Evolutionary conservation across 495 filamentous ascomycete species (phyloP).

Genomic region (Aspergillus baeticus): DNA sequence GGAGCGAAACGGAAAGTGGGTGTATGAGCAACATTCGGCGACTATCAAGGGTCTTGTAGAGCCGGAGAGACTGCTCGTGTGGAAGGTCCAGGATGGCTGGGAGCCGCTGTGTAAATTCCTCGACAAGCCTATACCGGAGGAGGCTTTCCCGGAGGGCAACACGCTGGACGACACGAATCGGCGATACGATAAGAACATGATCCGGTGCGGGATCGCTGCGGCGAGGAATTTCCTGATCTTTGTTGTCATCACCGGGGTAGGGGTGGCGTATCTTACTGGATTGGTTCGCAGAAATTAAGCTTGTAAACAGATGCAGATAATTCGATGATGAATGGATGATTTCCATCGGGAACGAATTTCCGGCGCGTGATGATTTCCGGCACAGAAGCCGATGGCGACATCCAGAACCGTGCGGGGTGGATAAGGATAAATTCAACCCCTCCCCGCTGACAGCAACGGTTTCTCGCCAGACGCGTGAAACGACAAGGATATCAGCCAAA

Average conservation of each 20-base stretch:
- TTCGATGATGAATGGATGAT: neutral
- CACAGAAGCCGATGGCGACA: conserved; percentile 4
- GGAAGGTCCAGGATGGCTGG: conserved; percentile 55
- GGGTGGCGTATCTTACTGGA: too few relatives aligned
- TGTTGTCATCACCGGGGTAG: neutral
- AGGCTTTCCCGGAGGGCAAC: conserved; percentile 8
- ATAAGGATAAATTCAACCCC: neutral
- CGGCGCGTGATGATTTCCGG: neutral
- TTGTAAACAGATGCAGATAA: neutral
- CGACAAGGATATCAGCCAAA: conserved; percentile 3
- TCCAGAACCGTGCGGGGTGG: conserved; percentile 1
- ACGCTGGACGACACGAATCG: conserved; percentile 3
- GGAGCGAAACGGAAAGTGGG: conserved; percentile 22
- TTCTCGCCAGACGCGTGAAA: neutral
- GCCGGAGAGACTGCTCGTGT: conserved; percentile 50
- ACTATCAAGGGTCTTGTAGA: conserved; percentile 29
- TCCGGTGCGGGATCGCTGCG: neutral
- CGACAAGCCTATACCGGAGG: neutral
- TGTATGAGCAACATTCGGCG: conserved; percentile 28
- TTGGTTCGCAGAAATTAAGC: too few relatives aligned
- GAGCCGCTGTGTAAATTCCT: conserved; percentile 47
- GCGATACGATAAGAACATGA: conserved; percentile 7
- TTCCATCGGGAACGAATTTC: conserved; percentile 10
- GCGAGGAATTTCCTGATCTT: neutral
- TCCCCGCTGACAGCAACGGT: neutral